Base-by-base conservation (phyloP, 1,139 yeast species). In the Suhomyces chickasaworum region DNA sequence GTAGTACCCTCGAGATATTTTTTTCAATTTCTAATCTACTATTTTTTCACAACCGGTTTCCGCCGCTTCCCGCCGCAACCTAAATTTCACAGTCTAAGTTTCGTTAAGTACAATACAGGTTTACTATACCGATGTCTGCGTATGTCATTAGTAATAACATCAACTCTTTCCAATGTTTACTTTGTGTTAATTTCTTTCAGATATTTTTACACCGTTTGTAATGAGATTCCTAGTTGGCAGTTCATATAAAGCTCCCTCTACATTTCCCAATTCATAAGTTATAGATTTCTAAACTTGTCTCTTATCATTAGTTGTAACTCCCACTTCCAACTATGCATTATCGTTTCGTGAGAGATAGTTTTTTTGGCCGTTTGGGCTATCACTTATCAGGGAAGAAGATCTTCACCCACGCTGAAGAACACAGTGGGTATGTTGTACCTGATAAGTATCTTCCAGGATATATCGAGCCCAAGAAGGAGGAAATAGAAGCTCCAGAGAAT, bases 301-400 rank as follows among this genome's bases (percentile, higher is more conserved):
- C n/a, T n/a, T n/a, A n/a, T 20, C 22, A 20, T 20, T 20, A 20
- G 7, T 4, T 5, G 7, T 20, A 20, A 7, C 22, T 20, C 7
- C 7, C 7, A 7, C 17, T 29, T 29, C 32, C 5, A 4, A 15
- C 17, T 6, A 40, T 44, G 47, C 44, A 40, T 37, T 40, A 40
- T 30, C 20, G 55, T 36, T 68, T 68, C 50, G 21, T 69, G 8
- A 61, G 70, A 57, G 69, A 66, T 42, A 66, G 70, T 50, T 67
- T 66, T 47, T 61, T 58, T 47, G 77, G 77, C 17, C 58, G 74
- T 40, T 23, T 59, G 4, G 53, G 60, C 7, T 71, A 73, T 51
- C 68, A 63, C 46, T 46, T 67, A 4, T 68, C 76, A 3, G 58
- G 60, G 1, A 64, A 66, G 42, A 69, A 63, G 49, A 45, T 54